Evolutionary conservation across 1,284 basidiomycete species (phyloP), one percentile per base, ranked within the genome.

Genomic region (Mycena sp.): DNA sequence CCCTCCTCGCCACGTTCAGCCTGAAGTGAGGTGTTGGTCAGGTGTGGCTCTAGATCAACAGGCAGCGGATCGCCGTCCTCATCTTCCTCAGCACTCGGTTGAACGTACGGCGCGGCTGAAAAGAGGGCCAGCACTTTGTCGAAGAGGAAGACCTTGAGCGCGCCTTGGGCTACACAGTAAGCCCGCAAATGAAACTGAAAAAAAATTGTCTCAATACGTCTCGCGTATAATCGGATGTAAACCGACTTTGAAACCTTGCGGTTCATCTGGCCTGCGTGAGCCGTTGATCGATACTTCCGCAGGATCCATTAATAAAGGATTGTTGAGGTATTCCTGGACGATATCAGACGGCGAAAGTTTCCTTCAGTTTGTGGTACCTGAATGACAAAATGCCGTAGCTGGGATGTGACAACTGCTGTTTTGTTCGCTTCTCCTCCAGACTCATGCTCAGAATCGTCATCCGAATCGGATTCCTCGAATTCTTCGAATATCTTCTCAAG

Each of bases 21-120:
- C 81, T 98, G 97, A n/a, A 98, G 84, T 56, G 95, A 97, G 0
- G 98, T 98, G 79, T 99, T 99, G 50, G 97, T 99, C 22, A 99
- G 85, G 81, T 99, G 98, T 0, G 93, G 88, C 2, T 86, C 78
- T 8, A 99, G 86, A 79, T 96, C 91, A 14, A 85, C 71, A 14
- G 76, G 73, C 4, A 78, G 74, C 38, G 76, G 72, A 39, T 77
- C 75, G 22, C 76, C 72, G 1, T 77, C 79, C 50, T 76, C 73
- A 10, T 76, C 74, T 38, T 69, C 68, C 41, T 79, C 70, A 38
- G 78, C 74, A 1, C 71, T 73, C 4, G 91, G 91, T 0, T 79
- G 57, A 0, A 76, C 72, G 78, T 95, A 97, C 6, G 92, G 87
- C 20, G 87, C 83, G 1, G 90, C 84, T 6, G 95, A 93, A 80